Conservation (phyloP, 129 eudicot genomes). For the Centaurea solstitialis region DNA sequence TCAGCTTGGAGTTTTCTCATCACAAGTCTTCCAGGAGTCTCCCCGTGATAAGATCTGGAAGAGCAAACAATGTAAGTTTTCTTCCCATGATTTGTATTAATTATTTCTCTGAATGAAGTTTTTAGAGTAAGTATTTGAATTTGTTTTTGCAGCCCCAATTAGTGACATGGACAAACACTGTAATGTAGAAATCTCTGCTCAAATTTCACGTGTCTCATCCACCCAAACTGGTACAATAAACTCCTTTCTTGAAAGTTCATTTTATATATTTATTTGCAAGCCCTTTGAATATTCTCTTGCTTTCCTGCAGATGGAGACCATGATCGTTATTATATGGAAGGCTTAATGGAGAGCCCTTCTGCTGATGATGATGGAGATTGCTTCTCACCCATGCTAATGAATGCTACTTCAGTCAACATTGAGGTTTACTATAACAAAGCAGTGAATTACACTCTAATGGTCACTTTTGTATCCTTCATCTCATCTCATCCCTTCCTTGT, state of each 20-base stretch:
- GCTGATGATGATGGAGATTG: slow-evolving; percentile 98
- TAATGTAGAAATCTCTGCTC: slow-evolving; percentile 92
- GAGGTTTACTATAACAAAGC: slow-evolving; percentile 97
- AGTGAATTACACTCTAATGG: slow-evolving; percentile 97
- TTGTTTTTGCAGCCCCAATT: slow-evolving; percentile 71
- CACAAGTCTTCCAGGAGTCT: slow-evolving; percentile 98
- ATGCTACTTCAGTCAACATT: slow-evolving; percentile 85
- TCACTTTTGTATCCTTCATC: slow-evolving; percentile 93
- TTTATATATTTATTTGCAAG: background rate
- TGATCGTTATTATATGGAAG: slow-evolving; percentile 84
- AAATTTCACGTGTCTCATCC: slow-evolving; percentile 70
- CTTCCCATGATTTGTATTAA: slow-evolving; percentile 12
- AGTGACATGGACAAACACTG: slow-evolving; percentile 97
- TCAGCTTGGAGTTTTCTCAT: slow-evolving; percentile 94
- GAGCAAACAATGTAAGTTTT: slow-evolving; percentile 69
- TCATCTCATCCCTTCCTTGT: background rate
- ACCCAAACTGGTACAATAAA: slow-evolving; percentile 52
- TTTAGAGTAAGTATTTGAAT: slow-evolving; percentile 3
- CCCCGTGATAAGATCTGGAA: slow-evolving; percentile 90
- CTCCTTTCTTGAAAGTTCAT: background rate
- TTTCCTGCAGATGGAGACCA: slow-evolving; percentile 69
- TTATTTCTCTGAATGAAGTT: background rate
- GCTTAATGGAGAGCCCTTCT: slow-evolving; percentile 95
- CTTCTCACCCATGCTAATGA: slow-evolving; percentile 76
- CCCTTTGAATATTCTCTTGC: background rate